A percentile compares a stretch with the other conserved stretches of the same genome.
These are phyloP conservation scores for Tetrahymena elliotti DNA, from an alignment of 73 alveolate species.

Conservation along the genomic window DNA sequence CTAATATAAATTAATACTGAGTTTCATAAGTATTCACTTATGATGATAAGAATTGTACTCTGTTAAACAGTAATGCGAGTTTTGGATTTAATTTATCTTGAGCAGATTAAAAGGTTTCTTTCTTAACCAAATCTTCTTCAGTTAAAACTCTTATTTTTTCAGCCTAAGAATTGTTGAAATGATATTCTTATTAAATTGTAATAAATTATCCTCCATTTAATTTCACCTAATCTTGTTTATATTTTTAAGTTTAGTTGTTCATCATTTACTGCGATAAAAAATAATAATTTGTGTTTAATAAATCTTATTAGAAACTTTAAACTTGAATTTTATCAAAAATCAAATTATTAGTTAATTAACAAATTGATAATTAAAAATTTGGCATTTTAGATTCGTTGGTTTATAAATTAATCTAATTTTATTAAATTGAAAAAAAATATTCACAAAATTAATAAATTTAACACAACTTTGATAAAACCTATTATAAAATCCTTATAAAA, in stretches of 20 bases:
- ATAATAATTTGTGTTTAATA: background rate
- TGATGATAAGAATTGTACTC: background rate
- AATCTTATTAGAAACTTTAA: too few relatives aligned
- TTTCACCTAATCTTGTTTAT: background rate
- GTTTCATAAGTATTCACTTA: background rate
- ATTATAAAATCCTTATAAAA: too few relatives aligned
- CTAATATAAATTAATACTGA: background rate
- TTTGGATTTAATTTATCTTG: background rate
- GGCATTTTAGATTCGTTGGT: background rate
- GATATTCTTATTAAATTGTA: background rate
- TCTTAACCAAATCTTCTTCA: background rate
- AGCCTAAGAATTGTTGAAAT: background rate
- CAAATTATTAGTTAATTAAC: too few relatives aligned
- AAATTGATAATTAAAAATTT: background rate
- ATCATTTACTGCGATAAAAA: background rate
- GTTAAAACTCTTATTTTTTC: background rate
- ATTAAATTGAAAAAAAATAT: too few relatives aligned
- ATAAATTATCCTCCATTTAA: background rate
- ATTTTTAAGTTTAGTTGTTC: background rate
- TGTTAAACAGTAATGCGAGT: background rate
- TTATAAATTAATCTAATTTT: background rate
- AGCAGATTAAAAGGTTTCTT: background rate
- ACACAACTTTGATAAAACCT: background rate
- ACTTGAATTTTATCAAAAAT: background rate
- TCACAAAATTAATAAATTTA: too few relatives aligned